A percentile compares a stretch with the other conserved stretches of the same genome.
Evolutionary conservation across 2,329 filamentous ascomycete genomes (phyloP).

Genomic region (Magnaporthales sp.): DNA sequence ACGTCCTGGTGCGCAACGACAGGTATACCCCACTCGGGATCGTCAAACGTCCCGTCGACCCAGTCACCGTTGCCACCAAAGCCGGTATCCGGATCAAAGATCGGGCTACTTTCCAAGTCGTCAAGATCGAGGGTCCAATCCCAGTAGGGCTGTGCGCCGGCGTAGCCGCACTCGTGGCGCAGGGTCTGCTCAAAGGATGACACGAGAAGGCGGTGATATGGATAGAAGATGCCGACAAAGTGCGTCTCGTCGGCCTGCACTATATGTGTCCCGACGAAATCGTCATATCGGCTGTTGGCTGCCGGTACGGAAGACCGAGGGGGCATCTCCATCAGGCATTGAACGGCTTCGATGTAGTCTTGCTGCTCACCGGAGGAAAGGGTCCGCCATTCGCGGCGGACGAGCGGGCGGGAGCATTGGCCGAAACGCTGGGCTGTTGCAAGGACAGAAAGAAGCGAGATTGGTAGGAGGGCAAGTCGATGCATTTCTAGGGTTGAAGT

Average conservation of each 20-base stretch:
- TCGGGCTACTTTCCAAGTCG: slow-evolving; percentile 37
- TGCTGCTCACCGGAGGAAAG: neutral
- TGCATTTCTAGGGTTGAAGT: neutral
- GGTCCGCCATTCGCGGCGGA: neutral
- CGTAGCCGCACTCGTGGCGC: slow-evolving; percentile 25
- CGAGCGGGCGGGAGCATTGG: neutral
- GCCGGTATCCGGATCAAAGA: slow-evolving; percentile 44
- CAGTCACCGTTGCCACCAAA: slow-evolving; percentile 36
- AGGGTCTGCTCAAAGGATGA: slow-evolving; percentile 22
- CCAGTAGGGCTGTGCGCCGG: slow-evolving; percentile 30
- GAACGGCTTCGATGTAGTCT: slow-evolving; percentile 3
- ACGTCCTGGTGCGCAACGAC: slow-evolving; percentile 11
- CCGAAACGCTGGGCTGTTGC: neutral
- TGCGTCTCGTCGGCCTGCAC: slow-evolving; percentile 14
- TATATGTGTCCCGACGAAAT: slow-evolving; percentile 20
- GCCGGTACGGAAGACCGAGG: slow-evolving; percentile 10
- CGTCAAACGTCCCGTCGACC: neutral
- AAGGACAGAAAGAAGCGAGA: neutral
- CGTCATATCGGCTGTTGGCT: slow-evolving; percentile 18
- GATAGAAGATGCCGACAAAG: slow-evolving; percentile 19
- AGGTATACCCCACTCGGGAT: neutral
- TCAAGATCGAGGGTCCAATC: slow-evolving; percentile 41
- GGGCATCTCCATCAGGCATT: slow-evolving; percentile 4
- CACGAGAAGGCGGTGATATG: slow-evolving; percentile 22
- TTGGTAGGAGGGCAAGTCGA: neutral